Evolutionary conservation across 2,329 filamentous ascomycete genomes (phyloP).

Genomic region (Colletotrichum agaves): DNA sequence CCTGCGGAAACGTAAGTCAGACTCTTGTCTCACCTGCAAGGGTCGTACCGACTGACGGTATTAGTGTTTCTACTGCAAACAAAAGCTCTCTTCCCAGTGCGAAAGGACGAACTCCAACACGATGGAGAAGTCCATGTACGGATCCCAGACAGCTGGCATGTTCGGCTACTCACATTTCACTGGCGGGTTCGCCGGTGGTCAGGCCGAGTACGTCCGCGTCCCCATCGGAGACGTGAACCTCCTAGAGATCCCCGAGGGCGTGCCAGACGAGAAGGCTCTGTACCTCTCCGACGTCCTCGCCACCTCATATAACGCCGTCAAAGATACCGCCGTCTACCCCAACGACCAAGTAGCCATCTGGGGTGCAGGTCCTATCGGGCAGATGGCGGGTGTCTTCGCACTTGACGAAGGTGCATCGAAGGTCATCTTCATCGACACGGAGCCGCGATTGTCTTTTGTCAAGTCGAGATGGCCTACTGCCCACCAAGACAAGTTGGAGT

Average conservation of each 20-base stretch:
- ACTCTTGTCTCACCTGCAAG: accelerated
- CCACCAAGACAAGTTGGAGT: conserved; percentile 67
- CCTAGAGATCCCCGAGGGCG: conserved; percentile 78
- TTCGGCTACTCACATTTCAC: conserved; percentile 84
- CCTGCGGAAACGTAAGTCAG: conserved; percentile 60
- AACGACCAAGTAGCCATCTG: conserved; percentile 84
- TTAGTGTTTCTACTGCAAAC: conserved; percentile 79
- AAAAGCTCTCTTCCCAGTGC: conserved; percentile 83
- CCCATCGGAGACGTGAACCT: conserved; percentile 85
- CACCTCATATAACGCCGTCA: conserved; percentile 84
- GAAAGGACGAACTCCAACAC: conserved; percentile 82
- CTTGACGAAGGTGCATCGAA: conserved; percentile 78
- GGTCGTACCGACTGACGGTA: conserved; percentile 31
- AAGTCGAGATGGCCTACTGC: conserved; percentile 66
- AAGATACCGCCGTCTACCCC: conserved; percentile 83
- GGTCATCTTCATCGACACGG: conserved; percentile 83
- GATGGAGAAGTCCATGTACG: conserved; percentile 80
- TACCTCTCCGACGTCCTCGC: conserved; percentile 84
- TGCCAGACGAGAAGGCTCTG: conserved; percentile 85
- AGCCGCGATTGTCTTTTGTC: conserved; percentile 75
- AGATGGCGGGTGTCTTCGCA: conserved; percentile 83
- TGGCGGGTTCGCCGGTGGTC: conserved; percentile 87
- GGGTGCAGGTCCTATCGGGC: conserved; percentile 87
- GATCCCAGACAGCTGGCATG: conserved; percentile 77
- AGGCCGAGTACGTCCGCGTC: conserved; percentile 87